phyloP scores from a whole-genome alignment of 306 rosid genomes.

The Prunus padus region DNA sequence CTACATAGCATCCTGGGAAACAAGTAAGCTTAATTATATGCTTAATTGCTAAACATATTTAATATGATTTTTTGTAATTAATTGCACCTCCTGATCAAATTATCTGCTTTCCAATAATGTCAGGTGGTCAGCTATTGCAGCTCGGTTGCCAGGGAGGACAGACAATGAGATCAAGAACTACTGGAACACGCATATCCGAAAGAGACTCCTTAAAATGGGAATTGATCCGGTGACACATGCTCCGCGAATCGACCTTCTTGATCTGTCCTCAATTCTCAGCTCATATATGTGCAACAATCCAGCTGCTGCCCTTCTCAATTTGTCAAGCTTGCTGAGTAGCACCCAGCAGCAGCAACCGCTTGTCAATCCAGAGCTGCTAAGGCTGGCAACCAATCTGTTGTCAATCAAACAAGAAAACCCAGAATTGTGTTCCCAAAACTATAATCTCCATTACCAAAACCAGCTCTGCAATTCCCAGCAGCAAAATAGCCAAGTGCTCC shows the following conservation, averaged over 20 bases:
- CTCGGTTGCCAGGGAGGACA: conserved; percentile 84
- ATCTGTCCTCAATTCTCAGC: conserved; percentile 57
- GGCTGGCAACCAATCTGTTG: conserved; percentile 49
- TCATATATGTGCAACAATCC: conserved; percentile 44
- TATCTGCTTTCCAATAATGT: background rate
- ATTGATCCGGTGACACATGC: conserved; percentile 90
- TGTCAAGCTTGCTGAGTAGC: conserved; percentile 46
- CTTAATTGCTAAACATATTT: background rate
- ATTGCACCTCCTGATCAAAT: background rate
- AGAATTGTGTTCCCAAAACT: conserved; percentile 27
- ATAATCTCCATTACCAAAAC: conserved; percentile 35
- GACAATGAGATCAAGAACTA: conserved; percentile 93
- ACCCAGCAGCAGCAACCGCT: conserved; percentile 52
- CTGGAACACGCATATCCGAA: conserved; percentile 90
- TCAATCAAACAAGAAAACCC: conserved; percentile 47
- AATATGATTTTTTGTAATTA: background rate
- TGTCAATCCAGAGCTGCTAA: conserved; percentile 59
- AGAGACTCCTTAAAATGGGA: conserved; percentile 75
- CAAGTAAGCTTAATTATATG: conserved; percentile 52
- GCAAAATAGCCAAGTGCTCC: conserved; percentile 31
- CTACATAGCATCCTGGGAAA: conserved; percentile 82
- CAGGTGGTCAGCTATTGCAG: conserved; percentile 96
- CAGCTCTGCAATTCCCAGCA: conserved; percentile 28
- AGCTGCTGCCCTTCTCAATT: conserved; percentile 45
- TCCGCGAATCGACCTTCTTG: conserved; percentile 81